Percentiles rank a stretch among this genome's conserved stretches.
phyloP scores from a whole-genome alignment of 2,329 filamentous ascomycete species.

The Alternaria longipes region DNA sequence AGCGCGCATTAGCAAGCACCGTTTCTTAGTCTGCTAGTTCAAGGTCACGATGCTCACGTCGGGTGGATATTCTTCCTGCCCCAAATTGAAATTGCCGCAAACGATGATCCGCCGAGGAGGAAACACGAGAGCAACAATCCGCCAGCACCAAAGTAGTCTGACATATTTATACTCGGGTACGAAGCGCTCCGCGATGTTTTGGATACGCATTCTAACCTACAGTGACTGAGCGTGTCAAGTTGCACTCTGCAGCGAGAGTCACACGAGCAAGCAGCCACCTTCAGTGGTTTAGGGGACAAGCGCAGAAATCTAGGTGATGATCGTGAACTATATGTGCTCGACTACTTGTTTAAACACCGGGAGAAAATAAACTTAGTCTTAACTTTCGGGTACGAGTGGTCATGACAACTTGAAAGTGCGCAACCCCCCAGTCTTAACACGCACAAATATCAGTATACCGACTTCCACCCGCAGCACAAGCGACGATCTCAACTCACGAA shows the following conservation, averaged over 20 bases:
- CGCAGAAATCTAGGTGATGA: background rate
- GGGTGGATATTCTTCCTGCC: background rate
- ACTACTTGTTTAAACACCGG: background rate
- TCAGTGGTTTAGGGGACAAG: background rate
- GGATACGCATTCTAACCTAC: background rate
- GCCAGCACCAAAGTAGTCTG: background rate
- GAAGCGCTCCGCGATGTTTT: background rate
- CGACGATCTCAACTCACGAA: background rate
- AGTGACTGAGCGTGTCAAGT: background rate
- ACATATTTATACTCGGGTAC: background rate
- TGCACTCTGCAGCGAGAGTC: background rate
- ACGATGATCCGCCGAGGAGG: background rate
- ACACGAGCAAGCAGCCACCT: background rate
- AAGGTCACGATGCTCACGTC: conserved; percentile 1
- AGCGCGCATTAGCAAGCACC: background rate
- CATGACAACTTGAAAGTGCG: background rate
- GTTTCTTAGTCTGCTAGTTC: background rate
- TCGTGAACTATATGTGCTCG: background rate
- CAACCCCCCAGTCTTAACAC: background rate
- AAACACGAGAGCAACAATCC: background rate
- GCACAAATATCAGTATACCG: background rate
- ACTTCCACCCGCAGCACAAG: background rate
- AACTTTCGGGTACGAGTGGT: background rate
- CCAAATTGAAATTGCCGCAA: conserved; percentile 1
- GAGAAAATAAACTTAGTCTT: background rate